Evolutionary conservation across 2,329 filamentous ascomycete genomes (phyloP).

Genomic region (Elsinoe fawcettii): DNA sequence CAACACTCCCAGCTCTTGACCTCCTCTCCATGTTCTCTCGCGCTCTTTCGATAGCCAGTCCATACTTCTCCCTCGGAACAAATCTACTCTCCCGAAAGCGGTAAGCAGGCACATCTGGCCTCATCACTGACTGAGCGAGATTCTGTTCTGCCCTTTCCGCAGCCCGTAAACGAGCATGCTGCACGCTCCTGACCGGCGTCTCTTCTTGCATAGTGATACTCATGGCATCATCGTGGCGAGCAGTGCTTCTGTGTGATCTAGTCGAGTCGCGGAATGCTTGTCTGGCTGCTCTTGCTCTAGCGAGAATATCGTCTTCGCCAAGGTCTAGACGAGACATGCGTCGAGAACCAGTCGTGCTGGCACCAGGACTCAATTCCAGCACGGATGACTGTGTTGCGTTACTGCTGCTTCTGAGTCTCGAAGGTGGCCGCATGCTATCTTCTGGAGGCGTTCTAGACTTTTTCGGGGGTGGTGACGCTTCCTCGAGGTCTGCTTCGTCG

Average conservation of each 20-base stretch:
- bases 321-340: not conserved
- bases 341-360: not conserved
- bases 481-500: slow-evolving; percentile 14
- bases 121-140: slow-evolving; percentile 12
- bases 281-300: slow-evolving; percentile 26
- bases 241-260: not conserved
- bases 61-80: slow-evolving; percentile 30
- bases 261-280: slow-evolving; percentile 23
- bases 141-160: slow-evolving; percentile 18
- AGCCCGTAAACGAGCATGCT: slow-evolving; percentile 26
- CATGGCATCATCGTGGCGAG: not conserved
- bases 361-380: slow-evolving; percentile 1
- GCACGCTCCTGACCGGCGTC: slow-evolving; percentile 15
- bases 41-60: slow-evolving; percentile 27
- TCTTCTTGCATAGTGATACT: not conserved
- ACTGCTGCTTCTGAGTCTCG: slow-evolving; percentile 2
- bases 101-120: slow-evolving; percentile 29
- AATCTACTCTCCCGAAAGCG: slow-evolving; percentile 31
- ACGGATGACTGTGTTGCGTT: slow-evolving; percentile 1
- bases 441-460: slow-evolving; percentile 6
- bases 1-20: slow-evolving; percentile 4
- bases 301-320: slow-evolving; percentile 30
- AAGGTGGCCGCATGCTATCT: not conserved
- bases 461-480: slow-evolving; percentile 10
- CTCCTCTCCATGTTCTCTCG: slow-evolving; percentile 22